Evolutionary conservation across 2,329 filamentous ascomycete species (phyloP).

Genomic region (Beauveria caledonica): DNA sequence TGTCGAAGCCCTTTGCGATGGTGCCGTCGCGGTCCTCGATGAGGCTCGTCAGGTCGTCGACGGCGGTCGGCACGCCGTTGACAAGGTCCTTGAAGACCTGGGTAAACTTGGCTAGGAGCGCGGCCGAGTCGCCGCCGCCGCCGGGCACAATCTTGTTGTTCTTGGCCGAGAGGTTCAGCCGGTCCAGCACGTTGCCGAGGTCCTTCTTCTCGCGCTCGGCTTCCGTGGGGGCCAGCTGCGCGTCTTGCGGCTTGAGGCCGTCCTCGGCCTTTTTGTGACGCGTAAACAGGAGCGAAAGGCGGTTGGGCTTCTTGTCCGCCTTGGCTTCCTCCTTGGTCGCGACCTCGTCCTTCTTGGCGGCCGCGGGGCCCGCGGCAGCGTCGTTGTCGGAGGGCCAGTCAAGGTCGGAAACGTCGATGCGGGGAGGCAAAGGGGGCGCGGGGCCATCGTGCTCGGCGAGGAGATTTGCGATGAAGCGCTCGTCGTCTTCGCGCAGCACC

Average conservation of each 20-base stretch:
- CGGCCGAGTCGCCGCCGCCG: constrained; percentile 70
- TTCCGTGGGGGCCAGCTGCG: constrained; percentile 26
- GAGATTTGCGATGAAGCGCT: constrained; percentile 28
- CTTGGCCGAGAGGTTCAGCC: constrained; percentile 72
- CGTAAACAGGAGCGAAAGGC: constrained; percentile 28
- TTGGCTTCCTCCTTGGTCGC: constrained; percentile 15
- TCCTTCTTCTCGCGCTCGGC: constrained; percentile 56
- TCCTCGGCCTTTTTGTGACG: constrained; percentile 32
- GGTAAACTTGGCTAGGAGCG: constrained; percentile 76
- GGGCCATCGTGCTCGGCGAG: constrained; percentile 35
- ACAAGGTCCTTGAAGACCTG: constrained; percentile 85
- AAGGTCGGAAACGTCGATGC: constrained; percentile 41
- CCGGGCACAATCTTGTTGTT: constrained; percentile 83
- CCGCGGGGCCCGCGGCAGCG: constrained; percentile 14
- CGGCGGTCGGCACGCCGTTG: constrained; percentile 88
- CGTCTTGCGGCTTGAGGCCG: constrained; percentile 19
- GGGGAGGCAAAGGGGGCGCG: constrained; percentile 48
- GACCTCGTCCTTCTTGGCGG: constrained; percentile 13
- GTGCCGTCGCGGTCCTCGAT: constrained; percentile 53
- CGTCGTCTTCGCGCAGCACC: constrained; percentile 10
- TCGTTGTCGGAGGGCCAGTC: constrained; percentile 34
- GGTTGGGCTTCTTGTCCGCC: constrained; percentile 25
- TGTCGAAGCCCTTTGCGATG: constrained; percentile 52
- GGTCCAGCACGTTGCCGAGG: constrained; percentile 69
- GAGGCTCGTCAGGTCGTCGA: constrained; percentile 67